Base-by-base conservation (phyloP, 257 asterid genomes). In the Thymus quinquecostatus region DNA sequence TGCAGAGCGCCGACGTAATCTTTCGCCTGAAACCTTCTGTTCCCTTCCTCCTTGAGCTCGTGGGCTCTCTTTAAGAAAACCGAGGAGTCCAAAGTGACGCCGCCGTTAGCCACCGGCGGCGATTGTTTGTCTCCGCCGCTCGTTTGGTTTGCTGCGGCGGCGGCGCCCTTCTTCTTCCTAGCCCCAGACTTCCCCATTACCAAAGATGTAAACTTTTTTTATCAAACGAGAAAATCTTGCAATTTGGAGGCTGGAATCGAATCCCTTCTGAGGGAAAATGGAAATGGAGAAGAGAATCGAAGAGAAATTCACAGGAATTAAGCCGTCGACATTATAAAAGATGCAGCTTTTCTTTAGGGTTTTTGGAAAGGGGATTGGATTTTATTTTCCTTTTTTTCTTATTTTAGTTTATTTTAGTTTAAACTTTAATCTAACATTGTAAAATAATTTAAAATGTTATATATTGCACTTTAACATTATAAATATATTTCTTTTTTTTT, bases 1-100 rank as follows among this genome's bases (percentile, higher is more conserved):
- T 77, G 83, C 30, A 95, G 93, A 5, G 98, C 97, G 73, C 85
- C 98, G 10, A 60, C 83, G 53, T 83, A 92, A 70, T 89, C 98
- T 78, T 92, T 88, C 10, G 84, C 86, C 88, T 86, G 97, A 75
- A 92, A 92, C 84, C 81, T 82, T 51, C 74, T 79, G 88, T 95
- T 95, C 3, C 99, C 99, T 67, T 92, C 99, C 81, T 95, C 98
- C 66, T 95, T 95, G 62, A 92, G 89, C 81, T 95, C 99, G 57
- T 88, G 87, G 38, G 98, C 99, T 78, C 82, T 84, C 86, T 84
- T 86, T 86, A 87, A 61, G 73, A 88, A 78, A 78, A 84, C 57
- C 4, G 97, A 83, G 5, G 92, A 70, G 75, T 88, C 90, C 75
- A 87, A 60, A 69, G 80, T 82, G 54, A 82, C 83, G 62, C 84